Base-by-base conservation (phyloP, 2,329 filamentous ascomycete genomes). In the Penicillium occitanis region DNA sequence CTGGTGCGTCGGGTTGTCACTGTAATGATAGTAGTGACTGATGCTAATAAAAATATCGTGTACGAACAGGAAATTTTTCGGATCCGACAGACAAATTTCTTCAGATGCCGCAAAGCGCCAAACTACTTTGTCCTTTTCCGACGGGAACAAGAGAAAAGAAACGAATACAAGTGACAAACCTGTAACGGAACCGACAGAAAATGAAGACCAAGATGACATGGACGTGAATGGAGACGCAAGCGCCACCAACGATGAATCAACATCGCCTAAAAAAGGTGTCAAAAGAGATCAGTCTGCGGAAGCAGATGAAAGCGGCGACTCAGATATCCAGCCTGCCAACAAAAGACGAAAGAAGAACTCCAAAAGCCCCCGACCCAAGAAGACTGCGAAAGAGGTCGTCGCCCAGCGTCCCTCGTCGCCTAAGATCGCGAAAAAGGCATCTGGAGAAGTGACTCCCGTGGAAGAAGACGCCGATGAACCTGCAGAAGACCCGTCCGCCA, bases 31-130 rank as follows among this genome's bases (percentile, higher is more conserved):
- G 3, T 17, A 30, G 35, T 30, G 44, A 48, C 22, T 2, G 48
- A 33, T 30, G 30, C 67, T 68, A 51, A 69, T 19, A 14, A 22
- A 1, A 25, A 25, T 35, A 30, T 55, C n/a, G 17, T 37, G 11
- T 4, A 37, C 11, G 53, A 37, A 57, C 19, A 98, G 94, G 68
- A 95, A 94, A 76, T 97, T 97, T 81, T 96, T 97, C 75, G 87
- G 87, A 22, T 83, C 85, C 30, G 87, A 87, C 72, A 89, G 87
- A 61, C 77, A 84, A 5, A 86, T 85, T 70, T 78, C 85, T 0
- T 73, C 71, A 61, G 72, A 76, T 55, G 81, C 85, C 19, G 86
- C 87, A 13, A 84, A 85, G 44, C 90, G 92, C 76, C 92, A 97
- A 77, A 90, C 91, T 0, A 95, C 89, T 71, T 81, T 96, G 46